Base-by-base conservation (phyloP, 2,329 filamentous ascomycete genomes). In the Phyllachora maydis region DNA sequence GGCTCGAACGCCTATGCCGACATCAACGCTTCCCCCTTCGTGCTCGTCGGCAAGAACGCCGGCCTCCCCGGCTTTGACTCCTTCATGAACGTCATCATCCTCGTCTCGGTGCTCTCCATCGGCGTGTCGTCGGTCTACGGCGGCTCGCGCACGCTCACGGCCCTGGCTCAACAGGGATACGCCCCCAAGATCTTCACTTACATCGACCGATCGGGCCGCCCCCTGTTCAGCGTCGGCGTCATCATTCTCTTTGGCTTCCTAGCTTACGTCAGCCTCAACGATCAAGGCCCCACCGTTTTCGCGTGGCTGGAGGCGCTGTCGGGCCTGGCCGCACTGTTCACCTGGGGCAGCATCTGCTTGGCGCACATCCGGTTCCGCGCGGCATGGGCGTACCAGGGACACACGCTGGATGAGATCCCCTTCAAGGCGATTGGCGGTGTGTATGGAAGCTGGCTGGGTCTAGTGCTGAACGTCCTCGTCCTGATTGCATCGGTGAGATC, bases 321-420 rank as follows among this genome's bases (percentile, higher is more conserved):
- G 3, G 68, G 64, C 25, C 54, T 74, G 2, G 59, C 60, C 8
- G 56, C 64, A 13, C 54, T 74, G 21, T 73, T 72, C 42, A 64
- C 66, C 10, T 75, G 68, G 68, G 65, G 55, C 12, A 65, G 59
- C 21, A 70, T 75, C 35, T 71, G 65, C 39, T 40, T 68, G 11
- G 58, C 63, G 1, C 68, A 74, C 36, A 69, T 74, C 34, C 66
- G 68, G n/a, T 74, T 72, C 57, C 65, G 69, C 18, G 32, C 37
- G 4, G 69, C 65, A 0, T 74, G 68, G 68, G 42, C 40, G 12
- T 38, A 45, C 10, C 55, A 70, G 26, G 66, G 66, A 13, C 65
- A 61, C 35, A 55, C 50, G 3, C 40, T 71, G 4, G 64, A 72
- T n/a, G 65, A 71, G 37, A 58, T 78, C 4, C 64, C 70, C 1